Evolutionary conservation across 441 rosid genomes (phyloP).

Genomic region (Adansonia grandidieri): DNA sequence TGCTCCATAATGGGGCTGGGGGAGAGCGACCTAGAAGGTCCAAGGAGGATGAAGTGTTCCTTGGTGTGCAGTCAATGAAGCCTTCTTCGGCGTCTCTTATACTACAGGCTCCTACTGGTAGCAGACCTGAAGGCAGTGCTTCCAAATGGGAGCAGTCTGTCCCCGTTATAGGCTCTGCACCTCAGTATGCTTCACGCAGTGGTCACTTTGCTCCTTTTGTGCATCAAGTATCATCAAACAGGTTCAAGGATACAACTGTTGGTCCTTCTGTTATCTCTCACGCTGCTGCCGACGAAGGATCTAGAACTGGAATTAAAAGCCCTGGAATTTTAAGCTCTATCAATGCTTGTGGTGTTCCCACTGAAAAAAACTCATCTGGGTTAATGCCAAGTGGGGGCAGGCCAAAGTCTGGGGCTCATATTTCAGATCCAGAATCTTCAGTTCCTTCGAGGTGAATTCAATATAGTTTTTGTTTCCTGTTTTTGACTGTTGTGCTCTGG

Average conservation of each 20-base stretch:
- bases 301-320: slow-evolving; percentile 91
- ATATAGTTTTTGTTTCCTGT: slow-evolving; percentile 20
- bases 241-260: slow-evolving; percentile 63
- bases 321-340: slow-evolving; percentile 60
- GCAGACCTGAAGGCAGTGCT: slow-evolving; percentile 51
- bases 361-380: slow-evolving; percentile 51
- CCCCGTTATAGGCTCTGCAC: slow-evolving; percentile 40
- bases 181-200: slow-evolving; percentile 56
- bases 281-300: slow-evolving; percentile 97
- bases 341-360: slow-evolving; percentile 35
- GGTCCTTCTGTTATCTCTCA: slow-evolving; percentile 62
- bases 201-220: slow-evolving; percentile 52
- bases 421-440: slow-evolving; percentile 62
- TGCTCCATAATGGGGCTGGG: slow-evolving; percentile 60
- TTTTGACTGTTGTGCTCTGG: background rate
- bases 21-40: slow-evolving; percentile 55
- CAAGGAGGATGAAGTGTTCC: slow-evolving; percentile 51
- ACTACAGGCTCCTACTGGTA: slow-evolving; percentile 51
- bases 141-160: slow-evolving; percentile 58
- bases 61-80: slow-evolving; percentile 50
- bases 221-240: slow-evolving; percentile 64
- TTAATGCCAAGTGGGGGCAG: slow-evolving; percentile 50
- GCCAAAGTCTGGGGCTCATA: slow-evolving; percentile 42
- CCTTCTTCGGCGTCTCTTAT: slow-evolving; percentile 54
- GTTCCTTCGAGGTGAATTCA: slow-evolving; percentile 61